Evolutionary conservation across 2,329 filamentous ascomycete species (phyloP), one percentile per base, ranked within the genome.

Genomic region (Drechslerella coelobrocha): DNA sequence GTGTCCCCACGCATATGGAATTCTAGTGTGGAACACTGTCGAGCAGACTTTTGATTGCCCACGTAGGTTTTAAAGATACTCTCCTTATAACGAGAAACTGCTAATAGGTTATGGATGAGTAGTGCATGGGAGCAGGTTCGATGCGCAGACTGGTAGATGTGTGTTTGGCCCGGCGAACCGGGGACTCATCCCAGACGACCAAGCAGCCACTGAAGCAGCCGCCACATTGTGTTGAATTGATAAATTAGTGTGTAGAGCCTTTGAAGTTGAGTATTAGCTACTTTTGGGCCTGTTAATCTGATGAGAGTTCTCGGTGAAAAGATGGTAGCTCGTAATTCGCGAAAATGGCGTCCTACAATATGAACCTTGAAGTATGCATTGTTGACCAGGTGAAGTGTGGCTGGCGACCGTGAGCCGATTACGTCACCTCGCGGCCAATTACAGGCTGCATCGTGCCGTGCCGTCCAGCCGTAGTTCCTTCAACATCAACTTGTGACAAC

Each of bases 81-180:
- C 27, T 2, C 27, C 29, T 26, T 26, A 7, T 51, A 21, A 51
- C 31, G 6, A 2, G n/a, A n/a, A n/a, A n/a, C n/a, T n/a, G n/a
- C n/a, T n/a, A n/a, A n/a, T n/a, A n/a, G n/a, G n/a, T n/a, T n/a
- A n/a, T n/a, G n/a, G 31, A n/a, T 27, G 6, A 0, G 2, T 52
- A 61, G 57, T 61, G 23, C 57, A 61, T 24, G 47, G 34, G 47
- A 61, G 57, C 29, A 61, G 57, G 21, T 61, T 52, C n/a, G 57
- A 61, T 24, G 34, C 57, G 26, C 34, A 37, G 10, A 52, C 57
- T 8, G 57, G 57, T 17, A 43, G 24, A 12, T 61, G 57, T 14
- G 57, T 61, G 17, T 21, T 53, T 12, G 31, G 47, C 4, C 54
- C 54, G n/a, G 54, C 54, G 0, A 57, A 57, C 26, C 10, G 34